Conservation (phyloP, 2,329 filamentous ascomycete species). For the Xylaria sp. region DNA sequence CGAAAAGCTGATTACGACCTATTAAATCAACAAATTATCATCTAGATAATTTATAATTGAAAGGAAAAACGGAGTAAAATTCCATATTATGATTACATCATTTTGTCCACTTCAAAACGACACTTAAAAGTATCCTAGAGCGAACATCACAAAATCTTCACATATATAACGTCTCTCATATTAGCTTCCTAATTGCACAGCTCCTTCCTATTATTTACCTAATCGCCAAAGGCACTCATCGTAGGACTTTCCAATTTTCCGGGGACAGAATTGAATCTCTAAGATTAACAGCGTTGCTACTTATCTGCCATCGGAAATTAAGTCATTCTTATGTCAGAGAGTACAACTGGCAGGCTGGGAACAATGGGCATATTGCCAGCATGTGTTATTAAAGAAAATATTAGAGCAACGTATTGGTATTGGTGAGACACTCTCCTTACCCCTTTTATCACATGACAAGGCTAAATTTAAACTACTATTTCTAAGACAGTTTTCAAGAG, state of each 20-base stretch:
- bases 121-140: not conserved
- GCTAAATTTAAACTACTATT: not conserved
- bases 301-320: no score
- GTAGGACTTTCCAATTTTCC: no score
- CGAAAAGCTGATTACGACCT: not conserved
- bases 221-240: no score
- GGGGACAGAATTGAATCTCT: no score
- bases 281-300: no score
- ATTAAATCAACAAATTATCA: not conserved
- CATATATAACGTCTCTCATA: no score
- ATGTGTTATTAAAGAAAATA: no score
- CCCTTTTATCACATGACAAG: not conserved
- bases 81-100: not conserved
- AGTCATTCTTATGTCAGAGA: no score
- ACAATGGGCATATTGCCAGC: not conserved
- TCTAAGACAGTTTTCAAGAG: not conserved
- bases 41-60: not conserved
- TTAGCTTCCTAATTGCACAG: not conserved
- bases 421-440: not conserved
- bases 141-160: no score
- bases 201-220: not conserved
- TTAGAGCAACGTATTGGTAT: no score
- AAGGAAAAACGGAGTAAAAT: not conserved
- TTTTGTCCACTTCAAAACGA: not conserved
- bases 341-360: no score